Base-by-base conservation (phyloP, 768 basidiomycete species). In the Agaricus blazei region DNA sequence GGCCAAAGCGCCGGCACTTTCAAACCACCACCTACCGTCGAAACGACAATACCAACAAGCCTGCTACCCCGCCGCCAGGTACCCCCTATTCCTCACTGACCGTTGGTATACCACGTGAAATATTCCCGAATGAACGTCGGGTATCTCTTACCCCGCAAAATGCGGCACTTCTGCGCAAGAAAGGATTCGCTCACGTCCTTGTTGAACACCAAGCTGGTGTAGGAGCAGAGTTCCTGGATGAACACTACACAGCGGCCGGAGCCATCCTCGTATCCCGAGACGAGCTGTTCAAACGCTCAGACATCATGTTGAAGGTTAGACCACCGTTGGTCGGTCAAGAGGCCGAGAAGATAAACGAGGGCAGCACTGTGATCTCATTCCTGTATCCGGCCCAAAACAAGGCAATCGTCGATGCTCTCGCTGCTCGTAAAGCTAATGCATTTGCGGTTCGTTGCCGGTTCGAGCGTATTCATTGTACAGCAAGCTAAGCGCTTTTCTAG, bases 281-380 rank as follows among this genome's bases (percentile, higher is more conserved):
- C 54, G 83, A 89, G 59, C 69, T 92, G n/a, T 87, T 83, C 66
- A 72, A 70, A 47, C 72, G 73, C 43, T 75, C 87, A 1, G 90
- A 94, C 65, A 89, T 94, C 64, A 74, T 93, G 65, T 75, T 94
- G 59, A 94, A 94, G 80, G 91, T 94, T 57, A 80, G 90, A 59
- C 84, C 91, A 41, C 92, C 92, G 38, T 68, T 82, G 26, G 67
- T 75, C 46, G 80, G 78, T 26, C 74, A 83, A 63, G 92, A 93
- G 67, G 73, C 78, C 26, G 74, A 78, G 26, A 64, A 67, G 51
- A 64, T 93, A 63, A 90, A 84, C 67, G 76, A 84, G 63, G 88
- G 87, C 40, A 86, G 85, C 67, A 92, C 90, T 14, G 64, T 91
- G 53, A 85, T 94, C 56, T 91, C 90, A 6, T 89, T 94, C 68